Evolutionary conservation across 257 asterid genomes (phyloP).

Genomic region (Plectranthus barbatus): DNA sequence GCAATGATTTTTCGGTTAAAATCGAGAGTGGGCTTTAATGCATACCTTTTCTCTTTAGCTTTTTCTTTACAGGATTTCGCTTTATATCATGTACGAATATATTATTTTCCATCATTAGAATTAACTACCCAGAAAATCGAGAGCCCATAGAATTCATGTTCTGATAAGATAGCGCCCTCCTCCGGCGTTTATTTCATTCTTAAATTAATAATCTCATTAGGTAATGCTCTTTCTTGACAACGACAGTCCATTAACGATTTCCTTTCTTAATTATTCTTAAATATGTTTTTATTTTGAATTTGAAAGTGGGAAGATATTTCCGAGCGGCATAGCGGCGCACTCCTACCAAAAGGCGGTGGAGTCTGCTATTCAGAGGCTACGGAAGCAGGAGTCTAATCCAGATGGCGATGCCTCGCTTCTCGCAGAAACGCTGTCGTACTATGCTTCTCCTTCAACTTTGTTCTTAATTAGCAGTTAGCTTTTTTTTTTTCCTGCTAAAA

Average conservation of each 20-base stretch:
- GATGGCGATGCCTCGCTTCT: slow-evolving; percentile 21
- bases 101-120: background rate
- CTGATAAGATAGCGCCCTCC: slow-evolving; percentile 6
- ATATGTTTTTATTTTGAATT: background rate
- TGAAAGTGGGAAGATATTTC: slow-evolving; percentile 74
- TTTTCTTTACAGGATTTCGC: slow-evolving; percentile 20
- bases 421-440: slow-evolving; percentile 41
- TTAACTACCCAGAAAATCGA: background rate
- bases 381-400: slow-evolving; percentile 32
- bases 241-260: slow-evolving; percentile 20
- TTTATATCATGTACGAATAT: slow-evolving; percentile 15
- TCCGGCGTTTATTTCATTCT: background rate
- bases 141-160: slow-evolving; percentile 11
- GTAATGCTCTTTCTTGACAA: slow-evolving; percentile 19
- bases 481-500: background rate
- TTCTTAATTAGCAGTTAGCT: background rate
- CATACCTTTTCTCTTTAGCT: slow-evolving; percentile 15
- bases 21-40: slow-evolving; percentile 19
- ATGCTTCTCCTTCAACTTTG: background rate
- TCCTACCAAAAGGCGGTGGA: slow-evolving; percentile 84
- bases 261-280: slow-evolving; percentile 6
- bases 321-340: slow-evolving; percentile 73
- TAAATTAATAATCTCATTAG: slow-evolving; percentile 15
- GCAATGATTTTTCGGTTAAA: slow-evolving; percentile 25
- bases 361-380: slow-evolving; percentile 57